Percentiles rank a stretch among this genome's conserved stretches.
These are phyloP conservation scores for Hyphopichia burtonii DNA, from an alignment of 1,139 yeast species.

Conservation along the genomic window DNA sequence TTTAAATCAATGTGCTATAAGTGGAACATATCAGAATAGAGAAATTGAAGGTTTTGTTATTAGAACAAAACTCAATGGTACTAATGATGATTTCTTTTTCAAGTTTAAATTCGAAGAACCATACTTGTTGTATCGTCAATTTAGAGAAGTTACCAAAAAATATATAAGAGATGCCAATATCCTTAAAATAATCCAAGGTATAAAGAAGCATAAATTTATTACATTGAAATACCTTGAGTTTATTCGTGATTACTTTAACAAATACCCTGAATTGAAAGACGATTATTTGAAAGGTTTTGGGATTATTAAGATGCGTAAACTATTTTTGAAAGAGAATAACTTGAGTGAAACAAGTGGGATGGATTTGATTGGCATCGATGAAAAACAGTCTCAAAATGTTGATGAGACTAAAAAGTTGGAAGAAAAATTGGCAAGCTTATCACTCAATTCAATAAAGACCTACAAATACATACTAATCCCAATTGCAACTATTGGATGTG, in stretches of 20 bases:
- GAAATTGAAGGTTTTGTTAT: slow-evolving; percentile 95
- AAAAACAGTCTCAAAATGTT: slow-evolving; percentile 3
- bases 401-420: slow-evolving; percentile 13
- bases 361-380: slow-evolving; percentile 25
- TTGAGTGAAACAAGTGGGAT: slow-evolving; percentile 33
- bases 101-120: slow-evolving; percentile 97
- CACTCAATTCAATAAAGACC: slow-evolving; percentile 6
- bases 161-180: slow-evolving; percentile 43
- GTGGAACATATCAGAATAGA: slow-evolving; percentile 68
- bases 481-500: slow-evolving; percentile 91
- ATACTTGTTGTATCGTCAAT: slow-evolving; percentile 82
- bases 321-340: slow-evolving; percentile 51
- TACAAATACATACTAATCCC: slow-evolving; percentile 69
- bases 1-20: slow-evolving; percentile 55
- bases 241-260: slow-evolving; percentile 52
- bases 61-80: slow-evolving; percentile 46
- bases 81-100: slow-evolving; percentile 63
- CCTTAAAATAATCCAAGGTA: slow-evolving; percentile 20
- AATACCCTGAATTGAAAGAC: slow-evolving; percentile 43
- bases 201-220: slow-evolving; percentile 50
- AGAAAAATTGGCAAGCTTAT: slow-evolving; percentile 8
- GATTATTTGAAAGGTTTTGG: slow-evolving; percentile 62
- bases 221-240: slow-evolving; percentile 70
- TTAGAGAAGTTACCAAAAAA: slow-evolving; percentile 80
- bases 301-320: slow-evolving; percentile 67